Conservation (phyloP, 2,329 filamentous ascomycete species). For the Chaetomiaceae sp. region DNA sequence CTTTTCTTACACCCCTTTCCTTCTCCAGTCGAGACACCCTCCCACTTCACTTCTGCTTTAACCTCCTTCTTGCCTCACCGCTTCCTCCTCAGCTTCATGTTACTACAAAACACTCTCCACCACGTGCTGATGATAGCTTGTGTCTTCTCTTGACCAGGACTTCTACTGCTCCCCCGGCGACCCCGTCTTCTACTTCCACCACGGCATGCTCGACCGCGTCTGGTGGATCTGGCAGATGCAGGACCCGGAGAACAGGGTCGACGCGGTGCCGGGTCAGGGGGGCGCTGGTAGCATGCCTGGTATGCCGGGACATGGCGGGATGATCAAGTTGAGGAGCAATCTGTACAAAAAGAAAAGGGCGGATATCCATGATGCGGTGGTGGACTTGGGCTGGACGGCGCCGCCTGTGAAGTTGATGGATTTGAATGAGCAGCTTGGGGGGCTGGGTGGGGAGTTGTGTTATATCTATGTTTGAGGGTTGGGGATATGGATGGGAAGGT, state of each 20-base stretch:
- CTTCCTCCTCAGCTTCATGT: no score
- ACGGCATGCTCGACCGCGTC: constrained; percentile 35
- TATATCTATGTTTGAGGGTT: constrained; percentile 29
- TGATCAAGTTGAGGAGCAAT: background rate
- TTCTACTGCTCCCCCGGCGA: constrained; percentile 34
- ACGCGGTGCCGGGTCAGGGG: constrained; percentile 28
- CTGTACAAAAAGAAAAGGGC: background rate
- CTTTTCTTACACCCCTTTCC: background rate
- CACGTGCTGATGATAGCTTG: no score
- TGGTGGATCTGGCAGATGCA: constrained; percentile 43
- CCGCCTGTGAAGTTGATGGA: constrained; percentile 24
- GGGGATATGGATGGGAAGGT: background rate
- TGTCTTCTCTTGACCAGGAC: no score
- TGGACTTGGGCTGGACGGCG: constrained; percentile 29
- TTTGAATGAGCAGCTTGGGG: constrained; percentile 29
- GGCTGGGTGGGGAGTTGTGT: constrained; percentile 27
- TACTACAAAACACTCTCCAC: no score
- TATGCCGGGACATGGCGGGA: constrained; percentile 20
- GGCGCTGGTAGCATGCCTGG: background rate
- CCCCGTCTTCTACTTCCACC: constrained; percentile 40
- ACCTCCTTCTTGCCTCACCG: background rate
- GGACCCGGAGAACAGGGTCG: constrained; percentile 33
- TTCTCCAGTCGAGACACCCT: no score
- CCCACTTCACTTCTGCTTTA: no score
- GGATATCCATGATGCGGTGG: background rate